A percentile compares a stretch with the other conserved stretches of the same genome.
Evolutionary conservation across 129 eudicot genomes (phyloP).

Genomic region (Daucus carota): DNA sequence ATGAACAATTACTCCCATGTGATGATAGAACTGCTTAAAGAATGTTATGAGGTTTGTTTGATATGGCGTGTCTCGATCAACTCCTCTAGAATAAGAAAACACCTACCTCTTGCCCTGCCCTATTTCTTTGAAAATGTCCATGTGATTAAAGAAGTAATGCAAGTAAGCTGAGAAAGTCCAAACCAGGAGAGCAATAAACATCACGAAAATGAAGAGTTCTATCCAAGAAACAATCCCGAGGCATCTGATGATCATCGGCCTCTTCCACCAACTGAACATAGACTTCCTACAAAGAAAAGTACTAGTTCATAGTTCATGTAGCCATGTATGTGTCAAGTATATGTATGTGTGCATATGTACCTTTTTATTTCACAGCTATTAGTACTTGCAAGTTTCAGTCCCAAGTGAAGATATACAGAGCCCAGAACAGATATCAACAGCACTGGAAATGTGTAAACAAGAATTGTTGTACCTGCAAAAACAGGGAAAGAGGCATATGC

Average conservation of each 20-base stretch:
- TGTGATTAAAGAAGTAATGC: constrained; percentile 28
- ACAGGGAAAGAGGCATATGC: background rate
- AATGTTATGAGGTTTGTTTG: no score
- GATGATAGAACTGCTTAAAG: background rate
- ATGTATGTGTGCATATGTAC: background rate
- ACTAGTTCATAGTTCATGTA: background rate
- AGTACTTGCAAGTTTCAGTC: background rate
- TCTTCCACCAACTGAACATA: constrained; percentile 30
- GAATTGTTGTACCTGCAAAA: constrained; percentile 1
- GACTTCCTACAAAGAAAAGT: constrained; percentile 11
- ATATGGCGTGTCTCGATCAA: background rate
- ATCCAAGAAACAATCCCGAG: constrained; percentile 68
- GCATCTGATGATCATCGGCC: constrained; percentile 68
- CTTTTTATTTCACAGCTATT: background rate
- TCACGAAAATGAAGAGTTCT: constrained; percentile 52
- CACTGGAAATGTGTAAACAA: constrained; percentile 2
- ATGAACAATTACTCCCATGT: background rate
- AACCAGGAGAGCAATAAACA: constrained; percentile 67
- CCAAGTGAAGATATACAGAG: constrained; percentile 14
- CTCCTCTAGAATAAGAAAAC: background rate
- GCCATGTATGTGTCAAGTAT: background rate
- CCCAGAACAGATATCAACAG: constrained; percentile 3
- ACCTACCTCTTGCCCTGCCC: constrained; percentile 53
- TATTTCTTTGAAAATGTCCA: constrained; percentile 32
- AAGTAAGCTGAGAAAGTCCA: constrained; percentile 50